Conservation (phyloP, 371 early-diverging fungal genomes). For the Syncephalastrum contaminatum region DNA sequence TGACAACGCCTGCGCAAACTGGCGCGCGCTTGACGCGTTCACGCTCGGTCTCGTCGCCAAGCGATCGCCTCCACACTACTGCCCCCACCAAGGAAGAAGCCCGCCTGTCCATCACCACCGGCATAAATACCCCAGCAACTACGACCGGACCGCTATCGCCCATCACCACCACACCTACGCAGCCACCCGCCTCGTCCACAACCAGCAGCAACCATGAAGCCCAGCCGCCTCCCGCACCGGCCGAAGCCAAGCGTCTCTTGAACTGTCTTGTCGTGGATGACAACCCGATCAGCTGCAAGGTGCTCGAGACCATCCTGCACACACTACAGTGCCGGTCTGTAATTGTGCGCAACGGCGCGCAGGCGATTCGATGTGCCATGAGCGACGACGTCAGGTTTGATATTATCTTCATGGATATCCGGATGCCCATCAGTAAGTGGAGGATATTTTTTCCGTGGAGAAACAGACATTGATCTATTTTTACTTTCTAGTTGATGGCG, state of each 20-base stretch:
- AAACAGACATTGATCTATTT: neutral
- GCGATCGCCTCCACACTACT: constrained; percentile 2
- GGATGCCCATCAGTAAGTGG: constrained; percentile 86
- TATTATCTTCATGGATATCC: constrained; percentile 89
- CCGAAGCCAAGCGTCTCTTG: constrained; percentile 14
- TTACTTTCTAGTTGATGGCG: constrained; percentile 74
- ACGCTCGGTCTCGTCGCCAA: constrained; percentile 12
- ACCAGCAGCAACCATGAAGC: constrained; percentile 2
- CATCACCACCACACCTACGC: neutral
- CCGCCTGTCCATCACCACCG: constrained; percentile 6
- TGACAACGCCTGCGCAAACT: neutral
- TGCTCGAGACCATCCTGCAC: constrained; percentile 81
- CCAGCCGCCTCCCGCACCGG: neutral
- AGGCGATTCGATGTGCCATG: constrained; percentile 87
- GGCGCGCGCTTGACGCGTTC: constrained; percentile 1
- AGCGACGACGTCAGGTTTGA: constrained; percentile 82
- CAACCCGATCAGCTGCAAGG: constrained; percentile 86
- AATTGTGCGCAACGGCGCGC: constrained; percentile 87
- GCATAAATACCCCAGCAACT: neutral
- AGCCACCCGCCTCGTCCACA: constrained; percentile 6
- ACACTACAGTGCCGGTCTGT: constrained; percentile 77
- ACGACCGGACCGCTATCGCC: neutral
- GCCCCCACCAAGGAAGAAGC: neutral
- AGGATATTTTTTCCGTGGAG: neutral
- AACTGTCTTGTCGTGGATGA: constrained; percentile 85